Evolutionary conservation across 2,329 filamentous ascomycete genomes (phyloP).

Genomic region (Colletotrichum sp.): DNA sequence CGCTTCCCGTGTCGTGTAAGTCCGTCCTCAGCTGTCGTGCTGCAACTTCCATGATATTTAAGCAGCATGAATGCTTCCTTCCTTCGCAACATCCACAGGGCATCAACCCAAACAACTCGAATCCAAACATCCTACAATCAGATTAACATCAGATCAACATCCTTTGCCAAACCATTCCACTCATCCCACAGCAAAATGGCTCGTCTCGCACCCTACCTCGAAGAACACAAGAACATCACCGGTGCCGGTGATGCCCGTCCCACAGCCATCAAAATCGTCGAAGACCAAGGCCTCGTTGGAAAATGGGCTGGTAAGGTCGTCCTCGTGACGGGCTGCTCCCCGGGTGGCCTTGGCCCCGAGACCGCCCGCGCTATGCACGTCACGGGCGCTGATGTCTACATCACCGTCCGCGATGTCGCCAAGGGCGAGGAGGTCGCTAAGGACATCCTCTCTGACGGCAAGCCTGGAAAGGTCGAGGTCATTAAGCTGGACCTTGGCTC

Average conservation of each 20-base stretch:
- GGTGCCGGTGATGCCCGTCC: conserved; percentile 24
- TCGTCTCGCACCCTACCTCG: conserved; percentile 10
- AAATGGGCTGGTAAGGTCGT: conserved; percentile 16
- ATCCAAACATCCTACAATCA: background rate
- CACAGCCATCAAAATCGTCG: conserved; percentile 20
- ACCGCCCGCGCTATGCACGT: conserved; percentile 33
- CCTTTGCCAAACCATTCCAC: background rate
- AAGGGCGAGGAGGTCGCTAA: conserved; percentile 14
- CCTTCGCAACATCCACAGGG: background rate
- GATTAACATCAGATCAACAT: background rate
- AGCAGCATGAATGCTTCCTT: background rate
- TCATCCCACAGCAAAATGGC: background rate
- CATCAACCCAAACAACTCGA: background rate
- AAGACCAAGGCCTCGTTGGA: conserved; percentile 21
- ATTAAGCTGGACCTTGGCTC: conserved; percentile 35
- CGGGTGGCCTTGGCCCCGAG: conserved; percentile 46
- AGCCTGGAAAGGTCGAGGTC: conserved; percentile 31
- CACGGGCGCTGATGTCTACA: conserved; percentile 17
- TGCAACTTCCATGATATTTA: background rate
- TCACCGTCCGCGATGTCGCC: conserved; percentile 8
- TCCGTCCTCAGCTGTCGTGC: background rate
- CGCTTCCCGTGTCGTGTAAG: background rate
- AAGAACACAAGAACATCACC: background rate
- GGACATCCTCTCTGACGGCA: conserved; percentile 15
- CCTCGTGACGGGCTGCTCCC: conserved; percentile 41